phyloP scores from a whole-genome alignment of 129 eudicot species.

The Rutidosis leptorrhynchoides region DNA sequence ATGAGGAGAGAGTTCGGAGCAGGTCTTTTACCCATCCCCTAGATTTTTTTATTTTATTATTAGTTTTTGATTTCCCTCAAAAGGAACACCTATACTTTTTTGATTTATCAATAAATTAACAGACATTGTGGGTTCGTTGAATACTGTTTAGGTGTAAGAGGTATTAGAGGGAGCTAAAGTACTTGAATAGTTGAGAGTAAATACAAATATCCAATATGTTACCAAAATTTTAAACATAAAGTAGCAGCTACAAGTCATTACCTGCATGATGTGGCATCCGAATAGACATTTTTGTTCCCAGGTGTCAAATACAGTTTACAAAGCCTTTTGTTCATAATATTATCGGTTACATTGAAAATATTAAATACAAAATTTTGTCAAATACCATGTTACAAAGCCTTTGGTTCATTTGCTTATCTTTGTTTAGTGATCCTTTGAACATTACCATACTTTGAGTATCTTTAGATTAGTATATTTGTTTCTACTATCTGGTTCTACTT shows the following conservation, averaged over 20 bases:
- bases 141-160: slow-evolving; percentile 70
- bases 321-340: too few species aligned
- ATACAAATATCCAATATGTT: slow-evolving; percentile 64
- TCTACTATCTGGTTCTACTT: too few species aligned
- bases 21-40: slow-evolving; percentile 40
- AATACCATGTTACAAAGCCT: too few species aligned
- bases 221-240: slow-evolving; percentile 38
- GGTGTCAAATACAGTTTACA: too few species aligned
- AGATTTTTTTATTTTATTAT: neutral
- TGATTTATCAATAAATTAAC: slow-evolving; percentile 6
- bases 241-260: too few species aligned
- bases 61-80: neutral
- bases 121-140: neutral
- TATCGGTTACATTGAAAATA: too few species aligned
- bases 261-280: slow-evolving; percentile 9
- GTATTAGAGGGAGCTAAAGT: slow-evolving; percentile 89
- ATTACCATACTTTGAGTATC: too few species aligned
- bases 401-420: too few species aligned
- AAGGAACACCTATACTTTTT: neutral
- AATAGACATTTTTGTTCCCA: slow-evolving; percentile 30
- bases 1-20: slow-evolving; percentile 74
- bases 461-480: too few species aligned
- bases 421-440: too few species aligned
- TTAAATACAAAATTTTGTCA: too few species aligned
- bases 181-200: slow-evolving; percentile 83